Evolutionary conservation across 768 basidiomycete species (phyloP), one percentile per base, ranked within the genome.

Genomic region (Epithele typhae): DNA sequence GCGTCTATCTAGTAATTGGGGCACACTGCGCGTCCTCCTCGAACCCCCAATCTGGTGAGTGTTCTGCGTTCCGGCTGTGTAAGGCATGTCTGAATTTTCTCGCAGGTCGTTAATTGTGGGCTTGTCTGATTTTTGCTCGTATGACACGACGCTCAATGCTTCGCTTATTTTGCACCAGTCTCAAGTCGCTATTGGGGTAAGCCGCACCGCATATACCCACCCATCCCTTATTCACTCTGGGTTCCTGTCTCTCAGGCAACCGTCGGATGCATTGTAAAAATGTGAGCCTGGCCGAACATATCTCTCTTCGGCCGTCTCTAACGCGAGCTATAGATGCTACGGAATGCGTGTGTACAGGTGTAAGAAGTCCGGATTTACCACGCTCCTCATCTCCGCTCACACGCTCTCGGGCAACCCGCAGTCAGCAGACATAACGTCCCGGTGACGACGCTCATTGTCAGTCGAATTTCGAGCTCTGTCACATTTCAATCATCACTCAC

Each of bases 261-360:
- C 12, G 72, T 76, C 21, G 81, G 75, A 4, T 66, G 67, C 4
- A 61, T 78, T 15, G 81, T 82, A 19, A 79, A 79, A 67, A 58
- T 66, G 80, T 81, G 48, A 24, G 76, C 63, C 21, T 30, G 14
- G 27, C 27, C 27, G 14, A n/a, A n/a, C n/a, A n/a, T n/a, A n/a
- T n/a, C 14, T 30, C 27, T 30, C 8, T 30, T 30, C 27, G 14
- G 27, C 27, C 27, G 14, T 30, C 27, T 30, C 27, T 30, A 14
- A 30, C 27, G n/a, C 23, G 36, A 36, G 17, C 18, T 6, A 36
- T n/a, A 83, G 81, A 32, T 51, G 45, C 50, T 83, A 80, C 50
- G 69, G 76, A 1, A 65, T 81, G 64, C 75, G 81, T 14, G 80
- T 82, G 4, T 83, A 78, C 78, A 66, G 79, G 61, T 83, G 81